Conservation (phyloP, 441 rosid genomes). For the Erysimum pusillum region DNA sequence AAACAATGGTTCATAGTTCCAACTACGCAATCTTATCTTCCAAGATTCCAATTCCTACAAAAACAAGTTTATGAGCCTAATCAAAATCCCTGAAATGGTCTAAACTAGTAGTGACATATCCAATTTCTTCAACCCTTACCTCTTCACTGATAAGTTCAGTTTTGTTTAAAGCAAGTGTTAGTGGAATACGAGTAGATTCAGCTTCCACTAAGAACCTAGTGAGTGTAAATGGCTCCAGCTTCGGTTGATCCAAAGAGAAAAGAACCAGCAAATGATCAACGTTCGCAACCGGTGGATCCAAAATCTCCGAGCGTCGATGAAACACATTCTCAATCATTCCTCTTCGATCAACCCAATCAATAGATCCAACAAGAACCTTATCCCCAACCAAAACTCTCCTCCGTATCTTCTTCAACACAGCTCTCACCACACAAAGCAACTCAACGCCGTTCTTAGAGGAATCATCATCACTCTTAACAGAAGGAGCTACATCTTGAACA, state of each 20-base stretch:
- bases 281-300: constrained; percentile 91
- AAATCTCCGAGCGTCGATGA: constrained; percentile 65
- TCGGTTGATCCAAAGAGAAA: constrained; percentile 87
- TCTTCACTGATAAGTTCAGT: constrained; percentile 70
- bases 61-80: constrained; percentile 14
- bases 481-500: constrained; percentile 49
- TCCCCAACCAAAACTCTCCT: constrained; percentile 91
- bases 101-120: not conserved
- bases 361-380: constrained; percentile 79
- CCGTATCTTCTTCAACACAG: constrained; percentile 90
- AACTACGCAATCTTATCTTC: constrained; percentile 67
- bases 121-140: constrained; percentile 44
- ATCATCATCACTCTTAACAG: constrained; percentile 13
- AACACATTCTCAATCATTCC: constrained; percentile 93
- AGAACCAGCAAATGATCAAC: constrained; percentile 84
- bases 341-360: constrained; percentile 90
- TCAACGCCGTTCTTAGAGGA: constrained; percentile 58
- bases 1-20: constrained; percentile 88
- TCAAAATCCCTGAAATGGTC: not conserved
- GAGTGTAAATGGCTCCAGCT: constrained; percentile 70
- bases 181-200: constrained; percentile 80
- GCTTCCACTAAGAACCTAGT: constrained; percentile 93
- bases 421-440: constrained; percentile 88
- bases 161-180: constrained; percentile 85
- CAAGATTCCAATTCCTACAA: constrained; percentile 67